These are phyloP conservation scores for Colletotrichum gigasporum DNA, from an alignment of 2,329 filamentous ascomycete species.

Conservation along the genomic window DNA sequence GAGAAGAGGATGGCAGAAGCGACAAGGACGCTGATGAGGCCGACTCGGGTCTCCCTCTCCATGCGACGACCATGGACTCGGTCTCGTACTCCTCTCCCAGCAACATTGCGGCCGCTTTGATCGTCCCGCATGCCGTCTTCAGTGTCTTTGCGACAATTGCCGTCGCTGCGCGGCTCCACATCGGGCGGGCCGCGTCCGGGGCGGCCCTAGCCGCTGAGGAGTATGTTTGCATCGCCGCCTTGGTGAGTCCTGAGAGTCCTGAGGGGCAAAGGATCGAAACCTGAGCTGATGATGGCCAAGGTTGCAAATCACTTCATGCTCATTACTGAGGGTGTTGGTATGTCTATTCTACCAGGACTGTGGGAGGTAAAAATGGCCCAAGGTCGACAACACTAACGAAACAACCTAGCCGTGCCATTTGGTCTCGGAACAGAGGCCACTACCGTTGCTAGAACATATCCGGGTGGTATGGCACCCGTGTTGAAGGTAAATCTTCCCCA, in stretches of 20 bases:
- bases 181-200: background rate
- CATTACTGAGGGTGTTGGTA: conserved; percentile 1
- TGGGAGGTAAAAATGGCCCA: too few relatives aligned
- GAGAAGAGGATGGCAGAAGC: too few relatives aligned
- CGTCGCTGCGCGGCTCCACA: background rate
- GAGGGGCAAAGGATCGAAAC: fast-evolving
- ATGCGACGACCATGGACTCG: background rate
- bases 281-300: background rate
- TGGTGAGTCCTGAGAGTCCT: background rate
- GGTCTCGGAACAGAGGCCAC: background rate
- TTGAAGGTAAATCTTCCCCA: background rate
- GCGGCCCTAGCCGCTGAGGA: background rate
- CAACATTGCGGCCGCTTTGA: background rate
- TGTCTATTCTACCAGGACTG: background rate
- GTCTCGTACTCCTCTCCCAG: background rate
- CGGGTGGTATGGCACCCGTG: background rate
- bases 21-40: too few relatives aligned
- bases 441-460: background rate
- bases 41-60: background rate
- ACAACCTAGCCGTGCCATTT: background rate
- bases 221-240: background rate
- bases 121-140: conserved; percentile 3
- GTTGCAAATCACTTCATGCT: conserved; percentile 6
- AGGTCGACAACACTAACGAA: background rate
- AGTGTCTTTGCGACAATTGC: background rate